These are phyloP conservation scores for Volvox carteri DNA, from an alignment of 163 green algal species.

Conservation along the genomic window DNA sequence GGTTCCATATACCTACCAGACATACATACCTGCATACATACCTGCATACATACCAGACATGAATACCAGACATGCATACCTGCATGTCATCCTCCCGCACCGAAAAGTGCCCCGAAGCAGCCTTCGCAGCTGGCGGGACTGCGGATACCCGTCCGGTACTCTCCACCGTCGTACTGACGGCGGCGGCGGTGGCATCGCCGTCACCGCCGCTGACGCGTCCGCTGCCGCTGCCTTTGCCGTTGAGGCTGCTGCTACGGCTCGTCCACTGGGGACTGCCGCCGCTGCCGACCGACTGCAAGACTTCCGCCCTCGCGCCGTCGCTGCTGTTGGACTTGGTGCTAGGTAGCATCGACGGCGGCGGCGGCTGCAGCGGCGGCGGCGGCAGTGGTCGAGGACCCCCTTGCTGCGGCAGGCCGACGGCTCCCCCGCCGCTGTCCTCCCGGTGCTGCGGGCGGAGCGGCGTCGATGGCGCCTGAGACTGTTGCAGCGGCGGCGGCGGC, in stretches of 20 bases:
- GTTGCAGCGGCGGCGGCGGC: neutral
- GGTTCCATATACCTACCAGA: no score
- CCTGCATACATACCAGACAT: no score
- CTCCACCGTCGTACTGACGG: neutral
- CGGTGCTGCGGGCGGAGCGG: neutral
- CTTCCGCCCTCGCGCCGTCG: neutral
- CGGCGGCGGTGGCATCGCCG: neutral
- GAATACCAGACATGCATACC: no score
- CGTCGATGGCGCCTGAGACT: neutral
- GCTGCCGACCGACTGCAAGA: neutral
- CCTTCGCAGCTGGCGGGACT: no score
- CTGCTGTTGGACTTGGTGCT: neutral
- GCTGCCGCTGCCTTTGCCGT: conserved; percentile 2
- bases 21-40: no score
- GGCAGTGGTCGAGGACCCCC: no score
- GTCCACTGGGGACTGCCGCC: neutral
- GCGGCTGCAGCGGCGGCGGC: no score
- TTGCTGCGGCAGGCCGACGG: no score
- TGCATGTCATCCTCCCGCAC: neutral
- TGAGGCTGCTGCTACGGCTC: neutral
- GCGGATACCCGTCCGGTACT: neutral
- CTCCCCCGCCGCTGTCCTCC: no score
- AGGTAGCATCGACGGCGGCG: no score
- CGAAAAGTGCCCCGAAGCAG: no score
- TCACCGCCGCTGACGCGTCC: neutral